Conservation (phyloP, 1,284 basidiomycete genomes). For the Melanopsichium pennsylvanicum region DNA sequence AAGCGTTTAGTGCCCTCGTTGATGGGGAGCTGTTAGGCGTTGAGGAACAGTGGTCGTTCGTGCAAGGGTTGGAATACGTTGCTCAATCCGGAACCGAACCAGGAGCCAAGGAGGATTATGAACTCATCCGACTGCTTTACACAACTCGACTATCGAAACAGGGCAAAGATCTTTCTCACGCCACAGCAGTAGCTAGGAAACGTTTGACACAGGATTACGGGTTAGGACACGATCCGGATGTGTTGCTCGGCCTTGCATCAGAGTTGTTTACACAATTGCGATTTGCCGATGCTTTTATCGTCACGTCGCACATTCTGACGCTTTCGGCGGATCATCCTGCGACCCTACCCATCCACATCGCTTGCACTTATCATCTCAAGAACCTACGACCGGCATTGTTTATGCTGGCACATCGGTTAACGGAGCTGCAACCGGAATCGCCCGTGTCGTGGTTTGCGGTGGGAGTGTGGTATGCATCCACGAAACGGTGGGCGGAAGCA, state of each 20-base stretch:
- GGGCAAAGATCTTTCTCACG: constrained; percentile 27
- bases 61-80: constrained; percentile 81
- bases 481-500: constrained; percentile 73
- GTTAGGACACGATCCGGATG: constrained; percentile 87
- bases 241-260: constrained; percentile 89
- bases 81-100: constrained; percentile 74
- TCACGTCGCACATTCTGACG: constrained; percentile 71
- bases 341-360: constrained; percentile 86
- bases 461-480: constrained; percentile 92
- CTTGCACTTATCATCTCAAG: constrained; percentile 94
- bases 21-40: constrained; percentile 74
- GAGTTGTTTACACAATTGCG: constrained; percentile 85
- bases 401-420: constrained; percentile 92
- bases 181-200: constrained; percentile 55
- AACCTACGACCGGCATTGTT: constrained; percentile 91
- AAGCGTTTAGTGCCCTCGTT: constrained; percentile 89
- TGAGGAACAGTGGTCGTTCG: constrained; percentile 82
- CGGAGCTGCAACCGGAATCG: constrained; percentile 86
- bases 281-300: constrained; percentile 89
- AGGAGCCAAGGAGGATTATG: constrained; percentile 74
- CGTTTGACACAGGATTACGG: constrained; percentile 75
- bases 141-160: constrained; percentile 85
- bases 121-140: constrained; percentile 90
- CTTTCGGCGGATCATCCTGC: constrained; percentile 54
- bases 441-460: constrained; percentile 98